Conservation (phyloP, 2,329 filamentous ascomycete species). For the Cytospora piceae region DNA sequence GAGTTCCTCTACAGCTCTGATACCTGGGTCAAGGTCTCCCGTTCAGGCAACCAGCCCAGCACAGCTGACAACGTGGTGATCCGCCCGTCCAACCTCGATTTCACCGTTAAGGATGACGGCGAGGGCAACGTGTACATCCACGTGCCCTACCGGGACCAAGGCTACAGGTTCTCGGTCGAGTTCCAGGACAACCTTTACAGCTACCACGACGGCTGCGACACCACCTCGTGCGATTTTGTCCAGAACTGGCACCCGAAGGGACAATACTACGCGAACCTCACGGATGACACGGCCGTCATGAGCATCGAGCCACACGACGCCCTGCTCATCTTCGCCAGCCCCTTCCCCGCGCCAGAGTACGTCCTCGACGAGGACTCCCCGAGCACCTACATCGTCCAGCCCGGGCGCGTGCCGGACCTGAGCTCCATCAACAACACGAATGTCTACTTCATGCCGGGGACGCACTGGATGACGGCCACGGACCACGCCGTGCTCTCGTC, state of each 20-base stretch:
- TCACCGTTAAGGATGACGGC: slow-evolving; percentile 32
- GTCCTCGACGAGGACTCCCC: slow-evolving; percentile 30
- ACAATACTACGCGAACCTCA: slow-evolving; percentile 33
- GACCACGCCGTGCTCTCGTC: slow-evolving; percentile 19
- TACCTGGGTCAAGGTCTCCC: slow-evolving; percentile 35
- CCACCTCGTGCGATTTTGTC: slow-evolving; percentile 17
- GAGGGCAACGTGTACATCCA: slow-evolving; percentile 34
- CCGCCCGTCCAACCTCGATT: slow-evolving; percentile 36
- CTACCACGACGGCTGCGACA: slow-evolving; percentile 32
- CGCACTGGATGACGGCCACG: slow-evolving; percentile 37
- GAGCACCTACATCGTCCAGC: slow-evolving; percentile 32
- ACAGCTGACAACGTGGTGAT: slow-evolving; percentile 36
- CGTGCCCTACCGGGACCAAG: slow-evolving; percentile 36
- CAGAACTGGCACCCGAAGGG: slow-evolving; percentile 31
- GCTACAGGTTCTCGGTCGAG: slow-evolving; percentile 40
- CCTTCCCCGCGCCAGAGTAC: slow-evolving; percentile 32
- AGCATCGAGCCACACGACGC: slow-evolving; percentile 38
- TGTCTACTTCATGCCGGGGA: slow-evolving; percentile 38
- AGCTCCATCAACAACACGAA: slow-evolving; percentile 29
- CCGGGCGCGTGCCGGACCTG: slow-evolving; percentile 35
- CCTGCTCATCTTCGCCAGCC: slow-evolving; percentile 41
- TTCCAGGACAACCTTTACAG: slow-evolving; percentile 39
- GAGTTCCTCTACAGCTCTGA: slow-evolving; percentile 38
- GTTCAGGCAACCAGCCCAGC: slow-evolving; percentile 29
- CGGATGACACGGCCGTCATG: slow-evolving; percentile 32